Evolutionary conservation across 176 grass and related monocot genomes (phyloP), one percentile per base, ranked within the genome.

Genomic region (Zoysia pacifica): DNA sequence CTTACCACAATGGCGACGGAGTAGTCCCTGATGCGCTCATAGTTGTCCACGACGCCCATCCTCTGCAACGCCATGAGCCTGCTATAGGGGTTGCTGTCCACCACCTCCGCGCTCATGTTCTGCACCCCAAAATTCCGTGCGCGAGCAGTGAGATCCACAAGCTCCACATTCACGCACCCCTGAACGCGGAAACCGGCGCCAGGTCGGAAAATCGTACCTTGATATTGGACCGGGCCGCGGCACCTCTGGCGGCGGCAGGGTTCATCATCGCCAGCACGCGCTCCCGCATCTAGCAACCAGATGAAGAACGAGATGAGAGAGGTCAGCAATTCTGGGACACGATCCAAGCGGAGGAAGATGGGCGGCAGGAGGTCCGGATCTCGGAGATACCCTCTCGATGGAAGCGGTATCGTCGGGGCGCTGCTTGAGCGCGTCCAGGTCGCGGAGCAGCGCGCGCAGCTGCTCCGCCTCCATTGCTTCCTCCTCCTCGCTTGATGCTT

Each of bases 61-160:
- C 96, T 73, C 79, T 94, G 92, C 83, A 99, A 79, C 73, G 96
- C 96, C 96, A 99, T 99, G 64, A 98, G 74, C 74, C 96, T 89
- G 68, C 90, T 93, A 82, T 98, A 98, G 0, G 96, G 90, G 36
- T 98, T 98, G 82, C 90, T 93, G 43, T 95, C 92, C 36, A 95
- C 81, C 43, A 98, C 96, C 76, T 98, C 96, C 12, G 92, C 70
- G 85, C 96, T 98, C 96, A 98, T 95, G 70, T 93, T 90, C 96
- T 98, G 90, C 79, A 71, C 9, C 35, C 60, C 35, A 46, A 12
- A 49, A 69, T 80, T 80, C 7, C 76, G 12, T 43, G 48, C 7
- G 14, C 2, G 38, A 56, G 37, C 52, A 28, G 52, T 54, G 4
- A 74, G 67, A 48, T 48, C 3, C 15, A 47, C 74, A 19, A 37